These are phyloP conservation scores for Halophytophthora polymorphica DNA, from an alignment of 352 stramenopile species.

Conservation along the genomic window DNA sequence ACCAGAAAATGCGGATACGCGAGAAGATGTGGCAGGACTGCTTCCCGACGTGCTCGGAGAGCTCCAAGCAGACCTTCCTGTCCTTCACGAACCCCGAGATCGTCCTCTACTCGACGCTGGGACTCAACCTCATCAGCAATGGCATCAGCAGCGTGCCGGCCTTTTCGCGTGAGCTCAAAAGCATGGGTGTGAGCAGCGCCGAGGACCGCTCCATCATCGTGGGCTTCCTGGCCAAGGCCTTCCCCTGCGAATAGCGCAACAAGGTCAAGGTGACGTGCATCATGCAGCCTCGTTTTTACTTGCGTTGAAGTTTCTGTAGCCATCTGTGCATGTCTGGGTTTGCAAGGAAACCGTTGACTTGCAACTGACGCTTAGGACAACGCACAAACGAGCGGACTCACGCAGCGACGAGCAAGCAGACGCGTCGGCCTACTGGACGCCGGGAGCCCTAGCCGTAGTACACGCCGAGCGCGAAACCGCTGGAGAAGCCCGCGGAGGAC, in stretches of 20 bases:
- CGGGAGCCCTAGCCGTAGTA: slow-evolving; percentile 40
- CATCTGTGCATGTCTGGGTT: slow-evolving; percentile 3
- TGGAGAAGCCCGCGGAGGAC: slow-evolving; percentile 76
- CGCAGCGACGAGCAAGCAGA: neutral
- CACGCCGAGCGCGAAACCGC: slow-evolving; percentile 71
- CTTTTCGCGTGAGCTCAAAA: slow-evolving; percentile 80
- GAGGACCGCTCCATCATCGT: slow-evolving; percentile 77
- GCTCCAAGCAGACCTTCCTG: slow-evolving; percentile 65
- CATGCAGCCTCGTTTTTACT: slow-evolving; percentile 27
- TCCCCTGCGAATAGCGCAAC: slow-evolving; percentile 49
- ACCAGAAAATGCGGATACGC: slow-evolving; percentile 46
- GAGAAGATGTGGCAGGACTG: slow-evolving; percentile 79
- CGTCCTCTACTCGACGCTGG: slow-evolving; percentile 79
- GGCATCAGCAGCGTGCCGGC: slow-evolving; percentile 77
- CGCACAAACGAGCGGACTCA: neutral
- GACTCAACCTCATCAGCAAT: slow-evolving; percentile 84
- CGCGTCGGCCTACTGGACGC: neutral
- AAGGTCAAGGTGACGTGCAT: neutral
- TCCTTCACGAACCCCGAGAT: slow-evolving; percentile 70
- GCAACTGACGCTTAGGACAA: neutral
- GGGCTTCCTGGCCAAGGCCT: slow-evolving; percentile 70
- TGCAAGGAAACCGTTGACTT: slow-evolving; percentile 6
- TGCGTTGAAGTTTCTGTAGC: slow-evolving; percentile 10
- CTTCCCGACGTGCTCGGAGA: slow-evolving; percentile 78
- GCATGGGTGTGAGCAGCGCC: slow-evolving; percentile 60